phyloP scores from a whole-genome alignment of 2,329 filamentous ascomycete species.

The Pseudogymnoascus sp. region DNA sequence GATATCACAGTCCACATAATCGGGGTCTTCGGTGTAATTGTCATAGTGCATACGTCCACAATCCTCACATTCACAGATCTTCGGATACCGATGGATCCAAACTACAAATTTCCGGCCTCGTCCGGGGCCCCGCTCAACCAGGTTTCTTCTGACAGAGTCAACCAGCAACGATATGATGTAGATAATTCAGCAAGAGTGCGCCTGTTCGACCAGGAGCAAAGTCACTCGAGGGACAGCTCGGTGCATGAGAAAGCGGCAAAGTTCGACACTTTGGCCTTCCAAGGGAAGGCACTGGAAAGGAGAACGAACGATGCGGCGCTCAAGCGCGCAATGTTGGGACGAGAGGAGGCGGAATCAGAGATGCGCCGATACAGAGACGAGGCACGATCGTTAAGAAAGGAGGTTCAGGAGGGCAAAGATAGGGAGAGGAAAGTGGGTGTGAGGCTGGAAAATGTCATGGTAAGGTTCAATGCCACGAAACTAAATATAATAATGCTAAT shows the following conservation, averaged over 20 bases:
- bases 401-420: slow-evolving; percentile 56
- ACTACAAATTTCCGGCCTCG: slow-evolving; percentile 43
- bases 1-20: slow-evolving; percentile 3
- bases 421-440: slow-evolving; percentile 58
- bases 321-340: slow-evolving; percentile 56
- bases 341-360: slow-evolving; percentile 65
- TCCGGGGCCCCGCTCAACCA: slow-evolving; percentile 50
- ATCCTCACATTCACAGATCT: not conserved
- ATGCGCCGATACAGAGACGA: slow-evolving; percentile 57
- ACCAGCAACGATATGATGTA: slow-evolving; percentile 34
- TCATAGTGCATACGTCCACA: not conserved
- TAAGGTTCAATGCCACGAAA: slow-evolving; percentile 32
- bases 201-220: slow-evolving; percentile 11
- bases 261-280: slow-evolving; percentile 58
- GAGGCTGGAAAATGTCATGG: slow-evolving; percentile 60
- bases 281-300: slow-evolving; percentile 48
- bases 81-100: slow-evolving; percentile 32
- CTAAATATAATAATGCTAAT: slow-evolving; percentile 23
- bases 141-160: slow-evolving; percentile 55
- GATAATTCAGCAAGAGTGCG: slow-evolving; percentile 12
- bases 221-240: slow-evolving; percentile 44
- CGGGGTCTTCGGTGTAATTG: not conserved
- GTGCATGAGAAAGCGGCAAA: slow-evolving; percentile 62
- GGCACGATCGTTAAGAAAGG: slow-evolving; percentile 42
- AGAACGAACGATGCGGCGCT: slow-evolving; percentile 57